A percentile compares a stretch with the other conserved stretches of the same genome.
phyloP scores from a whole-genome alignment of 2,329 filamentous ascomycete genomes.

The Hypoxylon sp. region DNA sequence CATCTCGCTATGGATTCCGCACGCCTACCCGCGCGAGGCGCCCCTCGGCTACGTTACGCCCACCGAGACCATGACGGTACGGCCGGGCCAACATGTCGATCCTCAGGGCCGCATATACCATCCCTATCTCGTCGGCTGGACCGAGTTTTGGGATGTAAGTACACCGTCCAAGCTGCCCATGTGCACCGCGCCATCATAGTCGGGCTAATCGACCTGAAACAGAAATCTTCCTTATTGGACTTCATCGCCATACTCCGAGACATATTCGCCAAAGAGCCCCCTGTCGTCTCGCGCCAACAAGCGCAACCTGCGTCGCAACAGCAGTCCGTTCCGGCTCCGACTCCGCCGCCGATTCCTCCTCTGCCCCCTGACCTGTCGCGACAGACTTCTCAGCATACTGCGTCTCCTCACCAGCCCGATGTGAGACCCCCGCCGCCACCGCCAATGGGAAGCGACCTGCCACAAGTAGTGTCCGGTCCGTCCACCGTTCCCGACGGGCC shows the following conservation, averaged over 20 bases:
- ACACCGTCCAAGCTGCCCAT: not conserved
- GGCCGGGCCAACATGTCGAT: constrained; percentile 94
- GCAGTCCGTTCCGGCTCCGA: constrained; percentile 49
- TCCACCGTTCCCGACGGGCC: constrained; percentile 43
- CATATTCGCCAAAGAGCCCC: constrained; percentile 93
- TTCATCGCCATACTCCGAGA: constrained; percentile 84
- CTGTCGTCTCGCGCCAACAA: constrained; percentile 78
- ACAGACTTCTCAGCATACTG: constrained; percentile 48
- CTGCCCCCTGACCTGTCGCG: constrained; percentile 70
- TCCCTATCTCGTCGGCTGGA: constrained; percentile 91
- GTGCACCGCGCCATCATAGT: not conserved
- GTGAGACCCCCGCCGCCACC: constrained; percentile 59
- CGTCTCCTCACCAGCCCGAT: constrained; percentile 45
- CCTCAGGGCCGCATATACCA: constrained; percentile 94
- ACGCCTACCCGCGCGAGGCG: constrained; percentile 84
- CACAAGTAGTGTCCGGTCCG: constrained; percentile 46
- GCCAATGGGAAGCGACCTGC: constrained; percentile 56
- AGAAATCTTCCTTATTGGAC: constrained; percentile 85
- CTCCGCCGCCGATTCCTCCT: constrained; percentile 75
- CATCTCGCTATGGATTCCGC: constrained; percentile 90
- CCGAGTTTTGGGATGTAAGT: constrained; percentile 87
- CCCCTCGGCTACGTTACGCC: constrained; percentile 91
- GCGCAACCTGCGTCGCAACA: constrained; percentile 50
- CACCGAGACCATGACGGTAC: constrained; percentile 85
- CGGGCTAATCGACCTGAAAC: constrained; percentile 29